Conservation (phyloP, 2,329 filamentous ascomycete genomes). For the Exophiala spinifera region DNA sequence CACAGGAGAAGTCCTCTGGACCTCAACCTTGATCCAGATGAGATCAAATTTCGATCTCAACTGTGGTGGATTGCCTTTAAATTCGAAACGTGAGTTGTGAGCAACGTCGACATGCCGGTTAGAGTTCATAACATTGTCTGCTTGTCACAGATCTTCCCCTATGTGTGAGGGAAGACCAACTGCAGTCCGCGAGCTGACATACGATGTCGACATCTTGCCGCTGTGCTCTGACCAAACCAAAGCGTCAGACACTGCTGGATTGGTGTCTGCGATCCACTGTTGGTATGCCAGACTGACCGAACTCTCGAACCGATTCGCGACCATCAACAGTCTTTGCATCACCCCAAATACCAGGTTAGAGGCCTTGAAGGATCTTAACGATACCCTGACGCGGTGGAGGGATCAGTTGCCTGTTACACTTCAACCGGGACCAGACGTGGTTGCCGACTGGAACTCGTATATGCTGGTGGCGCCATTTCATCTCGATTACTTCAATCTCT, state of each 20-base stretch:
- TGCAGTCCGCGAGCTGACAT: constrained; percentile 2
- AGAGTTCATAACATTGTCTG: no score
- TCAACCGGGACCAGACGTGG: constrained; percentile 1
- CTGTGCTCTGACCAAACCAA: neutral
- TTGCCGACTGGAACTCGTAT: neutral
- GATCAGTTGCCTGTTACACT: neutral
- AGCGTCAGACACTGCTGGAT: neutral
- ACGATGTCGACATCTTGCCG: neutral
- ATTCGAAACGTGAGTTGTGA: constrained; percentile 1
- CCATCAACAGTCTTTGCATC: constrained; percentile 1
- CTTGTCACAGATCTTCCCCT: no score
- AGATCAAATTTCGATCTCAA: constrained; percentile 2
- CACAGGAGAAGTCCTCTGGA: neutral
- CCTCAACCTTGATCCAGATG: neutral
- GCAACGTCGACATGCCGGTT: no score
- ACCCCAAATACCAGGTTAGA: neutral
- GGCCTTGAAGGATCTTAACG: neutral
- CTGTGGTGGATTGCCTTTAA: constrained; percentile 1
- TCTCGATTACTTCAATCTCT: constrained; percentile 3
- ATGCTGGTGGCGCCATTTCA: constrained; percentile 1
- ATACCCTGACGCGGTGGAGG: neutral
- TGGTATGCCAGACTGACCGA: constrained; percentile 2
- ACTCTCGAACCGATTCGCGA: neutral
- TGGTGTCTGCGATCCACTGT: neutral
- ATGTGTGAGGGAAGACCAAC: constrained; percentile 3